phyloP scores from a whole-genome alignment of 1,139 yeast species.

The Candida gigantensis region DNA sequence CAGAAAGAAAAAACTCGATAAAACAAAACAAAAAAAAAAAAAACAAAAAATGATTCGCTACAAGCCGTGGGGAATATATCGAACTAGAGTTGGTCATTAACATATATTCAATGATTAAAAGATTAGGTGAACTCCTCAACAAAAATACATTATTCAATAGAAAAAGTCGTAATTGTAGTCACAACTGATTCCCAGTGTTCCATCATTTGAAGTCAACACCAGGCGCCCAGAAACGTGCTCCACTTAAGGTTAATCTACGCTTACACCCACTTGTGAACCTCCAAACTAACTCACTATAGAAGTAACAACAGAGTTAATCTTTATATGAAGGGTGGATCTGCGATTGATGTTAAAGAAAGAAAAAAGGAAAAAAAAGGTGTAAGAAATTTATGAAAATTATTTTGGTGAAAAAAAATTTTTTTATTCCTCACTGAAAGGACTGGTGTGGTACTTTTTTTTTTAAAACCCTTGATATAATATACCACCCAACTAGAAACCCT shows the following conservation, averaged over 20 bases:
- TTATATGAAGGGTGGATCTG: conserved; percentile 39
- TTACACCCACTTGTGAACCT: conserved; percentile 30
- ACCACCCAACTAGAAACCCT: neutral
- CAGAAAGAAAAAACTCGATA: neutral
- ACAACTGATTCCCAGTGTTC: conserved; percentile 59
- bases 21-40: conserved; percentile 2
- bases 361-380: conserved; percentile 7
- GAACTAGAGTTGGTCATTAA: too few species aligned
- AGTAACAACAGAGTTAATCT: conserved; percentile 23
- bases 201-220: conserved; percentile 47
- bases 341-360: conserved; percentile 44
- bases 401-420: neutral
- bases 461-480: neutral
- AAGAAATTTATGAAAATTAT: conserved; percentile 3
- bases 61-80: too few species aligned
- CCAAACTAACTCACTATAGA: conserved; percentile 17
- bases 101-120: too few species aligned
- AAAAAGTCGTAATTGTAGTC: conserved; percentile 44
- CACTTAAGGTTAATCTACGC: conserved; percentile 46
- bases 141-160: too few species aligned
- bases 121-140: too few species aligned
- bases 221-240: conserved; percentile 64
- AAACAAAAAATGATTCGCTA: too few species aligned
- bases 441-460: too few species aligned
- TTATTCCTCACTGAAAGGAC: neutral